Base-by-base conservation (phyloP, 2,329 filamentous ascomycete genomes). In the Aureobasidium namibiae region DNA sequence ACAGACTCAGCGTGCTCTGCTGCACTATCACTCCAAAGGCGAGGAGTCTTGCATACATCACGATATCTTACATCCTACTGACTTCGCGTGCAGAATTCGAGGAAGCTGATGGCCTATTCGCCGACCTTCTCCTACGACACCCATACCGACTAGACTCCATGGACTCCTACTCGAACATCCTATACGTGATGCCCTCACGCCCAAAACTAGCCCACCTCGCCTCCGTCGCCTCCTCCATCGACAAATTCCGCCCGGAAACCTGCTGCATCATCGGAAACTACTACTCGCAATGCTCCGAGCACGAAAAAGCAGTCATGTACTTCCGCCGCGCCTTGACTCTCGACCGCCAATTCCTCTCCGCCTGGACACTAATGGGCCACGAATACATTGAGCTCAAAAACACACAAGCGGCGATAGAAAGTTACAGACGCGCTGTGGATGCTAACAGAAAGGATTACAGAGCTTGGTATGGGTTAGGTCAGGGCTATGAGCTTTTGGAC, bases 321-420 rank as follows among this genome's bases (percentile, higher is more conserved):
- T 99, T 99, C 77, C 88, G 94, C 3, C 87, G 94, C 23, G 94
- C 94, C 0, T 76, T 99, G 21, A 95, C 90, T 0, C 79, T 99
- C 0, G 94, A 99, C 70, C 86, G 92, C 10, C 87, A 86, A 26
- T 99, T 94, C 70, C 81, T 96, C 16, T 95, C 91, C 0, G 94
- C 94, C 1, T 99, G 94, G 94, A 99, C 94, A 0, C 79, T 99
- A 1, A 97, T 99, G 92, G 94, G 94, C 1, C 94, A 99, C 72
- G 94, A 99, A 72, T 99, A 96, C 67, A 91, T 97, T 57, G 94
- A 99, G 73, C 85, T 99, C 74, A 99, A 97, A 70, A 99, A 99
- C 70, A 97, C 92, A 0, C 94, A 99, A 67, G 92, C 94, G 0
- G 94, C 94, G 9, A 97, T 99, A 62, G 94, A 99, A 72, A 95